Conservation (phyloP, 2,329 filamentous ascomycete species). For the Cytospora paraplurivora region DNA sequence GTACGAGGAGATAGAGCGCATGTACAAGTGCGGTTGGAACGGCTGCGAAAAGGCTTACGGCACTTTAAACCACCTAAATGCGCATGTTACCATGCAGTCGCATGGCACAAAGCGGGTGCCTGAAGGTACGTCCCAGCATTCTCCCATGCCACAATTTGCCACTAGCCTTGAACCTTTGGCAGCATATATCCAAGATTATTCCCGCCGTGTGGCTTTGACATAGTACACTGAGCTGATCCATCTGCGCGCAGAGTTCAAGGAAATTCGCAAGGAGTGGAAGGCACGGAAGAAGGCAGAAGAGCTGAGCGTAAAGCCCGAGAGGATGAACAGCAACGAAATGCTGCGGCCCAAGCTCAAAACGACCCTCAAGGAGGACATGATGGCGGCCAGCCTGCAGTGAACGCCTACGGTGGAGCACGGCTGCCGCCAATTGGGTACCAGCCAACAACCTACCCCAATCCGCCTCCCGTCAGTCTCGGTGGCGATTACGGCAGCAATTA, state of each 20-base stretch:
- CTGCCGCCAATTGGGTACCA: slow-evolving; percentile 77
- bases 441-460: slow-evolving; percentile 66
- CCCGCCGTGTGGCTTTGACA: slow-evolving; percentile 12
- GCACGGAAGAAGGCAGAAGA: slow-evolving; percentile 99
- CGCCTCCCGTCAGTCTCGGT: slow-evolving; percentile 56
- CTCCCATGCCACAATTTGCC: neutral
- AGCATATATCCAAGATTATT: slow-evolving; percentile 26
- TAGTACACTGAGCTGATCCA: slow-evolving; percentile 32
- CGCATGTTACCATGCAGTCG: slow-evolving; percentile 98
- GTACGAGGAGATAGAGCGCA: slow-evolving; percentile 98
- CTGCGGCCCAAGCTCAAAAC: slow-evolving; percentile 58
- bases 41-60: slow-evolving; percentile 98
- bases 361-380: slow-evolving; percentile 52
- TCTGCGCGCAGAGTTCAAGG: slow-evolving; percentile 81
- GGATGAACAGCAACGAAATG: slow-evolving; percentile 67
- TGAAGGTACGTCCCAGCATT: slow-evolving; percentile 72
- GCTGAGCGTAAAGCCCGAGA: slow-evolving; percentile 86
- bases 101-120: slow-evolving; percentile 93
- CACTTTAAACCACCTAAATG: slow-evolving; percentile 95
- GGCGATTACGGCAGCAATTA: slow-evolving; percentile 57
- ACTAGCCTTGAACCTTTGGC: slow-evolving; percentile 12
- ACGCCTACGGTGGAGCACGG: slow-evolving; percentile 62
- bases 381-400: slow-evolving; percentile 54
- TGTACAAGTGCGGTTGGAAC: slow-evolving; percentile 99
- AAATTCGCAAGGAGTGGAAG: slow-evolving; percentile 99